A percentile compares a stretch with the other conserved stretches of the same genome.
Evolutionary conservation across 768 basidiomycete genomes (phyloP).

Genomic region (Neoboletus brunneissimus): DNA sequence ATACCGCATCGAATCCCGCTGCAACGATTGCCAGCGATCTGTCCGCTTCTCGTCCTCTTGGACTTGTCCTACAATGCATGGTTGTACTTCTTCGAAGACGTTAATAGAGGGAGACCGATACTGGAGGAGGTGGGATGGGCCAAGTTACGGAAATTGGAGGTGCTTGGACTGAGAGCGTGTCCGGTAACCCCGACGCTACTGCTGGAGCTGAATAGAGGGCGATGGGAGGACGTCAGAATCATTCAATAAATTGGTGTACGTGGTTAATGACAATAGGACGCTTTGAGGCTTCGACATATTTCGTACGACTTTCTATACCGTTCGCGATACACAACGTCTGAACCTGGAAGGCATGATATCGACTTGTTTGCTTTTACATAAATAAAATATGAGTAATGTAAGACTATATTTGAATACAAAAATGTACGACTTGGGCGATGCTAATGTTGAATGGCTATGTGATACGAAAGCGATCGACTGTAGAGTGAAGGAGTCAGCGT

Average conservation of each 20-base stretch:
- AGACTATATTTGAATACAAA: slow-evolving; percentile 16
- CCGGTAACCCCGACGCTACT: slow-evolving; percentile 42
- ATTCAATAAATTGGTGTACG: slow-evolving; percentile 33
- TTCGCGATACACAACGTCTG: not conserved
- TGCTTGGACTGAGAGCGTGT: slow-evolving; percentile 59
- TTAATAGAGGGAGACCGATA: slow-evolving; percentile 25
- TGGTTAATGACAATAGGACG: not conserved
- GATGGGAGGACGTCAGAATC: slow-evolving; percentile 64
- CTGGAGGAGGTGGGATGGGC: slow-evolving; percentile 57
- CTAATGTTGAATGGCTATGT: slow-evolving; percentile 10
- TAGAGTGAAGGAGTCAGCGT: not conserved
- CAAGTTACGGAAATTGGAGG: slow-evolving; percentile 49
- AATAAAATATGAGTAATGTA: slow-evolving; percentile 32
- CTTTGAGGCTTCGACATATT: not conserved
- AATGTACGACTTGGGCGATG: slow-evolving; percentile 14
- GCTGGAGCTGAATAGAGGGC: slow-evolving; percentile 50
- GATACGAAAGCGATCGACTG: slow-evolving; percentile 6
- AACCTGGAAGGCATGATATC: not conserved
- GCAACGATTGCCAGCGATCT: slow-evolving; percentile 54
- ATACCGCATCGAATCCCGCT: slow-evolving; percentile 48
- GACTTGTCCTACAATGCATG: slow-evolving; percentile 69
- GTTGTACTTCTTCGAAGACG: slow-evolving; percentile 23
- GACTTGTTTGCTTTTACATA: slow-evolving; percentile 18
- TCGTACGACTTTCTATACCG: not conserved
- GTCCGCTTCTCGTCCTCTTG: slow-evolving; percentile 59